Conservation (phyloP, 2,329 filamentous ascomycete species). For the Seiridium cupressi region DNA sequence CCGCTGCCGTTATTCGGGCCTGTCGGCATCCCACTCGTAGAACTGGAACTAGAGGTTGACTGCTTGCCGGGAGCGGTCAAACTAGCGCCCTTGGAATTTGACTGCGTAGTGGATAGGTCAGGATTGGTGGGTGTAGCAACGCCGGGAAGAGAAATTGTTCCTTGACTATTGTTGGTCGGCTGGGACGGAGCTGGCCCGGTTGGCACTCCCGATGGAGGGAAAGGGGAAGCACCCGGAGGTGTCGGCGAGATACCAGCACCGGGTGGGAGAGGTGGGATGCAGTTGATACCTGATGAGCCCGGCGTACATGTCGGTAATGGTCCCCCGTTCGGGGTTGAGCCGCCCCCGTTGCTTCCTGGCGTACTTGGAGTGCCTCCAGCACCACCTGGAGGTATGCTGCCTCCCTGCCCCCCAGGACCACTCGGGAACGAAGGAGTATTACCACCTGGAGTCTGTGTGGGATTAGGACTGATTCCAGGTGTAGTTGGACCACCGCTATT, state of each 20-base stretch:
- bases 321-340: background rate
- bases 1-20: background rate
- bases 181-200: background rate
- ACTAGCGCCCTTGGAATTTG: background rate
- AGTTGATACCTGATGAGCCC: slow-evolving; percentile 3
- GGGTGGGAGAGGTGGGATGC: background rate
- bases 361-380: background rate
- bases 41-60: background rate
- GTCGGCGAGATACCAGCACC: background rate
- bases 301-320: slow-evolving; percentile 2
- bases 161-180: background rate
- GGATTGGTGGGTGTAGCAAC: slow-evolving; percentile 2
- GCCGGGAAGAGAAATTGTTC: slow-evolving; percentile 1
- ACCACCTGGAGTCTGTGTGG: background rate
- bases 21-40: background rate
- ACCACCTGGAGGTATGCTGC: background rate
- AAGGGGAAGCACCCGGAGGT: background rate
- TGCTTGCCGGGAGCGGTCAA: slow-evolving; percentile 1
- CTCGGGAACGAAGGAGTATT: background rate
- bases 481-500: background rate
- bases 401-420: background rate
- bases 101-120: background rate
- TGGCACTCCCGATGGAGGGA: background rate
- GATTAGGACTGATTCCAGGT: background rate
- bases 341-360: background rate